Conservation (phyloP, 305 asterid species). For the Solanum chacoense region DNA sequence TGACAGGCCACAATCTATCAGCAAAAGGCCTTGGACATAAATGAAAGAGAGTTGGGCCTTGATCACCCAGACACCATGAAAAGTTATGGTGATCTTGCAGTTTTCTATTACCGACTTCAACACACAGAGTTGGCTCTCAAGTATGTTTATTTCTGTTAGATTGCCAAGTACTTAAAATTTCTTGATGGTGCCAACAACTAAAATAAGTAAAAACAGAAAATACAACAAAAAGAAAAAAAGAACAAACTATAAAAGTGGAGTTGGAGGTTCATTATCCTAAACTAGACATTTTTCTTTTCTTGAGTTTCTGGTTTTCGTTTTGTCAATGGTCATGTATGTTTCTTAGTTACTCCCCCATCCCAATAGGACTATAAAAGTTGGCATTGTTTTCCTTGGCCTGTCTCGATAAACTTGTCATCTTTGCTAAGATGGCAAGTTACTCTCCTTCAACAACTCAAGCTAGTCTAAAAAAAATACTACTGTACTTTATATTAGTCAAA, state of each 20-base stretch:
- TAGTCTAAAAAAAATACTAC: conserved; percentile 17
- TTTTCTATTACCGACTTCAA: conserved; percentile 94
- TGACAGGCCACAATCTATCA: conserved; percentile 95
- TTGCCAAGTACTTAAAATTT: conserved; percentile 7
- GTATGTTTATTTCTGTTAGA: conserved; percentile 31
- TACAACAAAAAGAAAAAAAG: background rate
- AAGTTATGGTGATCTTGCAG: conserved; percentile 99
- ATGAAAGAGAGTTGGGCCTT: conserved; percentile 92
- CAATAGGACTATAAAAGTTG: background rate
- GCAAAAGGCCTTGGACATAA: conserved; percentile 97
- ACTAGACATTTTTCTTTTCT: background rate
- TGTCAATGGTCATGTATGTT: background rate
- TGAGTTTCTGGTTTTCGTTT: background rate
- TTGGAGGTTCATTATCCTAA: background rate
- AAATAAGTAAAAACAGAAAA: background rate
- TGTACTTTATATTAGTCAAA: background rate
- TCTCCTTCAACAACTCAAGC: background rate
- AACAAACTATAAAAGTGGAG: background rate
- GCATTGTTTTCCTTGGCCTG: background rate
- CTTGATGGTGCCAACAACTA: background rate
- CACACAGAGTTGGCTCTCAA: conserved; percentile 98
- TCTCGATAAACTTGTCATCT: background rate
- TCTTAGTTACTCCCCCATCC: background rate
- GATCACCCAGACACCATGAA: conserved; percentile 99
- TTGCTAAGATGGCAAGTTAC: background rate